Evolutionary conservation across 2,329 filamentous ascomycete genomes (phyloP), one percentile per base, ranked within the genome.

Genomic region (Trichoderma atrobrunneum): DNA sequence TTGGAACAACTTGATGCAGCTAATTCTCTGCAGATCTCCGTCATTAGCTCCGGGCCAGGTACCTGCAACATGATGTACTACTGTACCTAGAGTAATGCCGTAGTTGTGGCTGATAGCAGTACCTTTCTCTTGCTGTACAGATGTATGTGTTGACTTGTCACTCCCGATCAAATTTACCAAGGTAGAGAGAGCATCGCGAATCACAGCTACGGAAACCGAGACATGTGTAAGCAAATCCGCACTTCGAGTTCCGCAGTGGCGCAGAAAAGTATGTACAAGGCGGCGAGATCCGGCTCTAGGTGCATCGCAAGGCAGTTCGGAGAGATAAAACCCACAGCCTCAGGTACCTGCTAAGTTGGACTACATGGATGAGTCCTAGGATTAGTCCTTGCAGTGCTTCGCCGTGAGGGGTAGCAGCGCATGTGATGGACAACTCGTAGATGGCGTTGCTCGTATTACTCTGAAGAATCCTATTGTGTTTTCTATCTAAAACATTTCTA

Each of bases 331-430:
- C 43, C 43, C n/a, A 51, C 43, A 21, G n/a, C 43, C n/a, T 21
- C 43, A 51, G 43, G 43, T 51, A 51, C 43, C 43, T 51, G 43
- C 43, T 51, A 51, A 51, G 51, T 39, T 26, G 10, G 39, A 43
- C 16, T 43, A n/a, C 39, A n/a, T 10, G 39, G 39, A 43, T 43
- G 39, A n/a, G 16, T 43, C 7, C 16, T 43, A 18, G 39, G 39
- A n/a, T 39, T 39, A 39, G 36, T 39, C 6, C 36, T 39, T 16
- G 36, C 7, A 34, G 48, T 65, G 32, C 43, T 12, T 26, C 8
- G 36, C 16, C 12, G 39, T 67, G 64, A 67, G 64, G 64, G 64
- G 64, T 57, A 57, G 30, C n/a, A 39, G 64, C 51, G 12, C 64
- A 67, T 67, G 51, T 67, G 64, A 67, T 67, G 21, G 16, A 21